Evolutionary conservation across 805 yeast species (phyloP).

Genomic region (Priceomyces carsonii): DNA sequence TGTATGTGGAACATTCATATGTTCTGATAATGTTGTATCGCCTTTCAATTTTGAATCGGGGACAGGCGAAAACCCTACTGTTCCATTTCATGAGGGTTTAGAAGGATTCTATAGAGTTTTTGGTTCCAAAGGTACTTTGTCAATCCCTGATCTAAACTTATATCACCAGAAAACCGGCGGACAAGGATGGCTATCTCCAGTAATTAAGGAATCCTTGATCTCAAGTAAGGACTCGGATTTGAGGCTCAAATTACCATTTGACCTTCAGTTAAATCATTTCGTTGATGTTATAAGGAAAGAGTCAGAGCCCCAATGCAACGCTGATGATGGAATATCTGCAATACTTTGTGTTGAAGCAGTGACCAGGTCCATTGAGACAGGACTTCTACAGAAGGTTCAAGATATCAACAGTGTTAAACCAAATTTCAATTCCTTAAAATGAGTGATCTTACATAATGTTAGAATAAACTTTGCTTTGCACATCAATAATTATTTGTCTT

Average conservation of each 20-base stretch:
- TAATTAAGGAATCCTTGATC: slow-evolving; percentile 15
- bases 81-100: slow-evolving; percentile 28
- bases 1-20: slow-evolving; percentile 35
- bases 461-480: too few species aligned
- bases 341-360: slow-evolving; percentile 39
- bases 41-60: slow-evolving; percentile 40
- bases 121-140: slow-evolving; percentile 40
- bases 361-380: slow-evolving; percentile 31
- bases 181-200: slow-evolving; percentile 25
- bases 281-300: slow-evolving; percentile 32
- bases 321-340: slow-evolving; percentile 40
- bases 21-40: slow-evolving; percentile 38
- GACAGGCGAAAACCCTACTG: slow-evolving; percentile 41
- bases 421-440: slow-evolving; percentile 17
- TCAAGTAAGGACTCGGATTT: slow-evolving; percentile 13
- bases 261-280: slow-evolving; percentile 38
- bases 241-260: slow-evolving; percentile 29
- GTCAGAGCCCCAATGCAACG: slow-evolving; percentile 30
- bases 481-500: too few species aligned
- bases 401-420: slow-evolving; percentile 22
- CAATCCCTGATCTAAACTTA: slow-evolving; percentile 37
- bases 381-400: slow-evolving; percentile 31
- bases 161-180: slow-evolving; percentile 25
- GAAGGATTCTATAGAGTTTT: slow-evolving; percentile 37
- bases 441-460: too few species aligned